Evolutionary conservation across 2,329 filamentous ascomycete genomes (phyloP).

Genomic region (Ophiostoma piceae): DNA sequence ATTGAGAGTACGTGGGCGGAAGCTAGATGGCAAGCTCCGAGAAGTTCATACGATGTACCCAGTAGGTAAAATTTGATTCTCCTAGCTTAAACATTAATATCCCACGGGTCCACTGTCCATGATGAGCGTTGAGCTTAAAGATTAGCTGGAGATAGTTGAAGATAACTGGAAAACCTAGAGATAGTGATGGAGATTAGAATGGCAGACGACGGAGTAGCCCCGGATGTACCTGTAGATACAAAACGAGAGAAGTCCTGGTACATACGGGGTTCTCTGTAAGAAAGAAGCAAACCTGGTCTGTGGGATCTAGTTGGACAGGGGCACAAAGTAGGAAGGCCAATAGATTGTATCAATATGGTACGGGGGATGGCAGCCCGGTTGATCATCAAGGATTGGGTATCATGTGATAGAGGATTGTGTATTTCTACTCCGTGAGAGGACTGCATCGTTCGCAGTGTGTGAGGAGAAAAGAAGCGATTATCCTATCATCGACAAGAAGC

Average conservation of each 20-base stretch:
- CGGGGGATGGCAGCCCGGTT: neutral
- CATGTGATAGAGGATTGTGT: neutral
- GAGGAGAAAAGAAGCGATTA: neutral
- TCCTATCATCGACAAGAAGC: neutral
- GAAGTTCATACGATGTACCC: neutral
- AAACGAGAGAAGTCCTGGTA: neutral
- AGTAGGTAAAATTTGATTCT: neutral
- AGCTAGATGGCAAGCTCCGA: neutral
- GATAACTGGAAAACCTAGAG: neutral
- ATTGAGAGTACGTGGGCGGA: neutral
- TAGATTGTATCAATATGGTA: neutral
- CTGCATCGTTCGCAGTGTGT: no score
- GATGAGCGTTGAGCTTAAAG: constrained; percentile 2
- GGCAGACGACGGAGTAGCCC: neutral
- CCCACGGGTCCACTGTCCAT: neutral
- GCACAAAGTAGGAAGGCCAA: constrained; percentile 3
- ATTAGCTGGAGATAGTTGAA: neutral
- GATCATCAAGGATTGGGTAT: neutral
- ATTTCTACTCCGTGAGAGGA: neutral
- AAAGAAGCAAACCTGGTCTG: neutral
- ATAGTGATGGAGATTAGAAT: neutral
- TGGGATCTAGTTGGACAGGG: constrained; percentile 6
- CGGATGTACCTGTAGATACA: neutral
- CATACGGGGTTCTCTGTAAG: no score
- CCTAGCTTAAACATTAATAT: neutral